Evolutionary conservation across 129 eudicot genomes (phyloP), one percentile per base, ranked within the genome.

Genomic region (Lonicera japonica): DNA sequence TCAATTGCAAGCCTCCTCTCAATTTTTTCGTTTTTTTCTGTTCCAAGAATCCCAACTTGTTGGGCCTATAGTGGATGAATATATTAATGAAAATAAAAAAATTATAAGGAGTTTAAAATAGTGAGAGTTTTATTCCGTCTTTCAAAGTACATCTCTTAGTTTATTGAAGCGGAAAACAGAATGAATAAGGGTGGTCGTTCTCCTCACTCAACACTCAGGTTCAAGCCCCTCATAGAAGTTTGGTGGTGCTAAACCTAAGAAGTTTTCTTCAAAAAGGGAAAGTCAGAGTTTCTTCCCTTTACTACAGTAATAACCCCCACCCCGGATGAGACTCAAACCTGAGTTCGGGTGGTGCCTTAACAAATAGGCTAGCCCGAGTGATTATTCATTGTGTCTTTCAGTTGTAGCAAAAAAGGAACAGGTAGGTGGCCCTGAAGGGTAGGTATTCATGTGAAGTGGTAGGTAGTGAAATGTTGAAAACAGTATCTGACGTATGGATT

Each of bases 361-460:
- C n/a, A n/a, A n/a, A n/a, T n/a, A n/a, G n/a, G n/a, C n/a, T n/a
- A n/a, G n/a, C n/a, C n/a, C n/a, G n/a, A n/a, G n/a, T n/a, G n/a
- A n/a, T n/a, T n/a, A n/a, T n/a, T n/a, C n/a, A n/a, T n/a, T n/a
- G n/a, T n/a, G n/a, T n/a, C n/a, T n/a, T n/a, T n/a, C n/a, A n/a
- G n/a, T n/a, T n/a, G n/a, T n/a, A n/a, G n/a, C n/a, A n/a, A n/a
- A n/a, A n/a, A 8, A 43, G 8, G 50, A 2, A 43, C 50, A 43
- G 3, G 50, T 43, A 1, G 50, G 16, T 43, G 16, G 13, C 14
- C 50, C 50, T 8, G 5, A 50, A 50, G 55, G 55, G 21, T 45
- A 10, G 51, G 58, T 19, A 11, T 55, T 55, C 59, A 55, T 55
- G 36, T 55, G 59, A 55, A 55, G 59, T 10, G 34, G 29, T 55